Conservation (phyloP, 2,329 filamentous ascomycete species). For the Sphaerulina populicola region DNA sequence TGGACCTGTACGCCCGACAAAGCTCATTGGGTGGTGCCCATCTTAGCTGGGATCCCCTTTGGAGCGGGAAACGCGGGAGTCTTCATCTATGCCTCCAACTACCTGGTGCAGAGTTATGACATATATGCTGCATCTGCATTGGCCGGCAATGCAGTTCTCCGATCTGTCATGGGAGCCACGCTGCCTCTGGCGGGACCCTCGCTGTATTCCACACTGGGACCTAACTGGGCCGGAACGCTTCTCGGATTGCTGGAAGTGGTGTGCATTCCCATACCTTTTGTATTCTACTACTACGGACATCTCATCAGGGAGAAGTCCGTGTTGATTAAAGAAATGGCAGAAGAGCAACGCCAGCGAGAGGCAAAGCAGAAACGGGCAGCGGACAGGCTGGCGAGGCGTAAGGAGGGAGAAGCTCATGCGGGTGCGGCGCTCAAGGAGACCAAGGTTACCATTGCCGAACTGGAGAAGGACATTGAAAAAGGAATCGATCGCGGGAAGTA, state of each 20-base stretch:
- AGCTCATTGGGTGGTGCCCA: conserved; percentile 72
- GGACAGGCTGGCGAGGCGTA: conserved; percentile 25
- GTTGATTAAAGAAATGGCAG: conserved; percentile 44
- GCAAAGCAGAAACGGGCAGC: conserved; percentile 35
- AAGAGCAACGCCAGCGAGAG: conserved; percentile 43
- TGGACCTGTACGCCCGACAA: conserved; percentile 72
- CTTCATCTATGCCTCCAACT: conserved; percentile 77
- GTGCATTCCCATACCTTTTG: conserved; percentile 54
- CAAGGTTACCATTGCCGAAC: conserved; percentile 30
- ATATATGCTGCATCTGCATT: conserved; percentile 75
- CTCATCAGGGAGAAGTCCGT: conserved; percentile 49
- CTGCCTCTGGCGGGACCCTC: conserved; percentile 65
- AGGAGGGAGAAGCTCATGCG: conserved; percentile 26
- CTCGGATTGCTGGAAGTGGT: conserved; percentile 64
- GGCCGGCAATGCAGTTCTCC: conserved; percentile 68
- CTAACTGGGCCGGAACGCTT: conserved; percentile 72
- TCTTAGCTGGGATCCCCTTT: conserved; percentile 71
- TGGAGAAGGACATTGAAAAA: conserved; percentile 25
- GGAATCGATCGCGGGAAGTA: not conserved
- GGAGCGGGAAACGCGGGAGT: conserved; percentile 66
- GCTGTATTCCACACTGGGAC: conserved; percentile 61
- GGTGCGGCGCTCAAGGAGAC: conserved; percentile 38
- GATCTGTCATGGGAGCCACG: conserved; percentile 66
- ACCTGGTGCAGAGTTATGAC: conserved; percentile 68
- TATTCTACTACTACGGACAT: conserved; percentile 41